phyloP scores from a whole-genome alignment of 495 filamentous ascomycete species.

The Parathielavia hyrcaniae region DNA sequence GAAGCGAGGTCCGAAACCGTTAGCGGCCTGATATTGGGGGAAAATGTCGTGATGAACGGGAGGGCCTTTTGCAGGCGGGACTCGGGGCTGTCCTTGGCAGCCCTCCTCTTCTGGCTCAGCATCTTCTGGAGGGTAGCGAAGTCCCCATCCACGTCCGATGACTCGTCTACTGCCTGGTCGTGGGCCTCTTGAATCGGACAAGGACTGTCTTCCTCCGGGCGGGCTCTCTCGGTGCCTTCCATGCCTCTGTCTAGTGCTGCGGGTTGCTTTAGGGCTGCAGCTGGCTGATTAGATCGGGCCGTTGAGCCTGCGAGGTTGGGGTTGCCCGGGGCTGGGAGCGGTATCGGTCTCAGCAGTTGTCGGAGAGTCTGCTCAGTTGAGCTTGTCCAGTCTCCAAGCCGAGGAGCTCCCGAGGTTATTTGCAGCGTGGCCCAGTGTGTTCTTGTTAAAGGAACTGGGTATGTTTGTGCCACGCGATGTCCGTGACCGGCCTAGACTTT shows the following conservation, averaged over 20 bases:
- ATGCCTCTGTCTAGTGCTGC: constrained; percentile 1
- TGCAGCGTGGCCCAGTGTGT: neutral
- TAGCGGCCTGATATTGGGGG: constrained; percentile 64
- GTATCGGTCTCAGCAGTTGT: too few species aligned
- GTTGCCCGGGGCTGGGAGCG: too few species aligned
- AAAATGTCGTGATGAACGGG: constrained; percentile 30
- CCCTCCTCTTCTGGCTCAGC: constrained; percentile 29
- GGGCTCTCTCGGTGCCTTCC: constrained; percentile 4
- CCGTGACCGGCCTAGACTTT: neutral
- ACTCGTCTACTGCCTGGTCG: constrained; percentile 33
- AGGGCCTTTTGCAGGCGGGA: constrained; percentile 26
- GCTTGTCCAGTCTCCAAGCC: too few species aligned
- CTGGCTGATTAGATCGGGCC: neutral
- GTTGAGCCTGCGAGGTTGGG: neutral
- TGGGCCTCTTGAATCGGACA: neutral
- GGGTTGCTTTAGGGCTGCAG: neutral
- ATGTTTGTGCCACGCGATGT: constrained; percentile 8
- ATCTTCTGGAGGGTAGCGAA: constrained; percentile 30
- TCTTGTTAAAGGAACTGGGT: neutral
- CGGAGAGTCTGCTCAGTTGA: too few species aligned
- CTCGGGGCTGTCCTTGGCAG: constrained; percentile 28
- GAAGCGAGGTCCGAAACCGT: constrained; percentile 68
- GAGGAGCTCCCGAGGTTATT: too few species aligned
- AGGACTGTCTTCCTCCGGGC: constrained; percentile 1
- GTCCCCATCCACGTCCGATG: constrained; percentile 33